phyloP scores from a whole-genome alignment of 2,329 filamentous ascomycete genomes.

The Penicillium capsulatum region DNA sequence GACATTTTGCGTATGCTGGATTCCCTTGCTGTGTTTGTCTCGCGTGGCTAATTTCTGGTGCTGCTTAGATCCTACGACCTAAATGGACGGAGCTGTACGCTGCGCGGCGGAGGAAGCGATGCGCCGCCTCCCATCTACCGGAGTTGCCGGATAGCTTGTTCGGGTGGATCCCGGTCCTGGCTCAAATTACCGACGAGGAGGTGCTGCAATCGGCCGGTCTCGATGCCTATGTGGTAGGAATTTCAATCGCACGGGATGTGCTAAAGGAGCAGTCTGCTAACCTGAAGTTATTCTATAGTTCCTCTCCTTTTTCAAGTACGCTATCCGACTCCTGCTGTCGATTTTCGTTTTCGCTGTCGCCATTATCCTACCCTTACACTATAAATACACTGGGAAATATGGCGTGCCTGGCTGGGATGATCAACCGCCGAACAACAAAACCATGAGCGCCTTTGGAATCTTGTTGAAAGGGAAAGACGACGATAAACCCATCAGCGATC shows the following conservation, averaged over 20 bases:
- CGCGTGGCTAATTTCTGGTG: constrained; percentile 9
- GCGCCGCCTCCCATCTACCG: constrained; percentile 64
- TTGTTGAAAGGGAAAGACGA: constrained; percentile 27
- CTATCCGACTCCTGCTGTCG: constrained; percentile 73
- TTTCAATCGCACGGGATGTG: neutral
- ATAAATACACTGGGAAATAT: constrained; percentile 53
- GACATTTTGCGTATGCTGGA: constrained; percentile 43
- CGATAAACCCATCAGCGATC: constrained; percentile 30
- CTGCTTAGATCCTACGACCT: constrained; percentile 68
- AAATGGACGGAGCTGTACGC: constrained; percentile 90
- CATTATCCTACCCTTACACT: constrained; percentile 82
- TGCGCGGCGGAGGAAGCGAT: constrained; percentile 73
- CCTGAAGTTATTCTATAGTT: constrained; percentile 51
- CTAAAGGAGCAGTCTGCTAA: too few relatives aligned
- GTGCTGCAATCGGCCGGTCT: constrained; percentile 84
- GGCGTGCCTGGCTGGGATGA: constrained; percentile 39
- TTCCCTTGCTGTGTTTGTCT: neutral
- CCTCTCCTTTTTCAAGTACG: constrained; percentile 92
- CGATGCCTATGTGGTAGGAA: constrained; percentile 81
- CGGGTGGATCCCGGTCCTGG: constrained; percentile 87
- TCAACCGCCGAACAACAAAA: constrained; percentile 23
- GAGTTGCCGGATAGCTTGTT: constrained; percentile 78
- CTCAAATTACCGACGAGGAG: constrained; percentile 81
- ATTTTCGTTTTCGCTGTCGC: constrained; percentile 77
- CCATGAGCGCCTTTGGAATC: constrained; percentile 22